Evolutionary conservation across 169 alveolate genomes (phyloP).

Genomic region (Eimeria necatrix): DNA sequence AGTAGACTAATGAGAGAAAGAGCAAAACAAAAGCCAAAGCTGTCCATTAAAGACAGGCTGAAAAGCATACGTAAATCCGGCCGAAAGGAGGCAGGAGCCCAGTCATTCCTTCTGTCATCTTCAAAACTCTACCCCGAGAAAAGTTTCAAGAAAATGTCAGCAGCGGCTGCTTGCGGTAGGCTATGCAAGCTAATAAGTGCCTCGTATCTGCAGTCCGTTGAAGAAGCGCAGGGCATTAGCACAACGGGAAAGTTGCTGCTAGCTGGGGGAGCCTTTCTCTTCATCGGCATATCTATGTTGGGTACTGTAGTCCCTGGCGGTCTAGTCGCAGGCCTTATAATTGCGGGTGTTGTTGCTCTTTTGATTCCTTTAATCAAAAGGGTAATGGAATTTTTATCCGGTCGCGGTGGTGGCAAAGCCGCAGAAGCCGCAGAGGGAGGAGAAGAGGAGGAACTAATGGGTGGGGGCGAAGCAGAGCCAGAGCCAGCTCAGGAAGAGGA

Average conservation of each 20-base stretch:
- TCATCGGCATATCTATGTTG: slow-evolving; percentile 5
- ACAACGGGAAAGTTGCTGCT: neutral
- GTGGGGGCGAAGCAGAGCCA: neutral
- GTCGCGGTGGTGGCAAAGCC: neutral
- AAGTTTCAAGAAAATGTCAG: neutral
- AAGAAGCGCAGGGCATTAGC: neutral
- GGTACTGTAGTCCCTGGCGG: neutral
- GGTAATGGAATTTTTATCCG: neutral
- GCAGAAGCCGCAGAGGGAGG: neutral
- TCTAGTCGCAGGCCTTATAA: neutral
- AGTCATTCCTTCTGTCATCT: neutral
- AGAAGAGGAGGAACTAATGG: neutral
- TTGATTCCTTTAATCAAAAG: neutral
- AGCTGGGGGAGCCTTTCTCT: neutral
- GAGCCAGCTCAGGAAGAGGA: neutral
- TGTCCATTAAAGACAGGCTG: neutral
- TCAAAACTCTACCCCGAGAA: too few species aligned
- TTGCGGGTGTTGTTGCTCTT: neutral
- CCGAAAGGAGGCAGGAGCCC: neutral
- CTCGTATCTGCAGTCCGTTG: neutral
- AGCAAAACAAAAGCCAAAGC: neutral
- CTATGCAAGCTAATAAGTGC: neutral
- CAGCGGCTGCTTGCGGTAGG: neutral
- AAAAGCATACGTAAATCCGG: neutral
- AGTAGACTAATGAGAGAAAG: neutral